phyloP scores from a whole-genome alignment of 2,329 filamentous ascomycete genomes.

The Trichoderma koningii region DNA sequence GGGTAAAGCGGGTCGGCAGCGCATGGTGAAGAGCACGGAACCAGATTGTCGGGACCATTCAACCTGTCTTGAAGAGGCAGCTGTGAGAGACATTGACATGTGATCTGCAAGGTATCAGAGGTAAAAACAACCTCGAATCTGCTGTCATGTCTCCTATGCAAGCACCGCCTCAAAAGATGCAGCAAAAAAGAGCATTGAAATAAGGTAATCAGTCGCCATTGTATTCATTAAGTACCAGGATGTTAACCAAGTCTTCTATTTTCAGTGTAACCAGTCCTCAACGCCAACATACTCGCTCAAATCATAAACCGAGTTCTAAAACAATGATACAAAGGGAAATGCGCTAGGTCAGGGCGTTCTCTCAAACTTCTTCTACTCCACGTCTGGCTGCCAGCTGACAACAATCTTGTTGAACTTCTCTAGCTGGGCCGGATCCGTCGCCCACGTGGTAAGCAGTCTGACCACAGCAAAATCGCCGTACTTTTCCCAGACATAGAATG shows the following conservation, averaged over 20 bases:
- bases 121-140: too few relatives aligned
- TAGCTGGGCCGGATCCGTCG: conserved; percentile 48
- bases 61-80: too few relatives aligned
- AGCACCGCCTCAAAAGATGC: too few relatives aligned
- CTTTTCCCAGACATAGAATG: conserved; percentile 53
- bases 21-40: not conserved
- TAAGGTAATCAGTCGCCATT: not conserved
- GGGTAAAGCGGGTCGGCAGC: not conserved
- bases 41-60: not conserved
- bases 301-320: too few relatives aligned
- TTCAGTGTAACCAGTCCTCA: not conserved
- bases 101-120: too few relatives aligned
- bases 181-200: not conserved
- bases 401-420: conserved; percentile 42
- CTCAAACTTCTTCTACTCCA: not conserved
- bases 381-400: conserved; percentile 30
- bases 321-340: not conserved
- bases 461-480: conserved; percentile 45
- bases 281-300: not conserved
- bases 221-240: not conserved
- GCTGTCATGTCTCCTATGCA: too few relatives aligned
- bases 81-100: too few relatives aligned
- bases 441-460: conserved; percentile 54
- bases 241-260: conserved; percentile 3
- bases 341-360: not conserved